A percentile compares a stretch with the other conserved stretches of the same genome.
These are phyloP conservation scores for Colletotrichum neosansevieriae DNA, from an alignment of 2,329 filamentous ascomycete species.

Conservation along the genomic window DNA sequence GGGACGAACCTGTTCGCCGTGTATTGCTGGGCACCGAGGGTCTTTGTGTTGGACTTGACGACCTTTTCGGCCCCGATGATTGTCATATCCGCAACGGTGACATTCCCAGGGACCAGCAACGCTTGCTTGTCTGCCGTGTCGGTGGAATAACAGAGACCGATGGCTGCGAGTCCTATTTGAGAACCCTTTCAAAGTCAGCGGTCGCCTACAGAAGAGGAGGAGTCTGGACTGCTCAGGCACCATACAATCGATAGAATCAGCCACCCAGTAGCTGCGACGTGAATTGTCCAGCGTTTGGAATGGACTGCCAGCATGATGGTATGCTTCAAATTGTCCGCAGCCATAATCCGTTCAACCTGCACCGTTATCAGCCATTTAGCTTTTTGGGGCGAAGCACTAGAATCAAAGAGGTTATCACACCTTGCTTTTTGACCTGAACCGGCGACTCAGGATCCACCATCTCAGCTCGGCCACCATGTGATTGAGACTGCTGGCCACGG, in stretches of 20 bases:
- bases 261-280: constrained; percentile 47
- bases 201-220: not conserved
- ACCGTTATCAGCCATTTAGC: not conserved
- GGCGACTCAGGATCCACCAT: constrained; percentile 58
- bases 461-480: constrained; percentile 57
- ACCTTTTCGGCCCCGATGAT: constrained; percentile 48
- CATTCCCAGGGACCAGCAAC: constrained; percentile 49
- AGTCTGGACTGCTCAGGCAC: no score
- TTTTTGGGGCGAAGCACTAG: not conserved
- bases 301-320: constrained; percentile 46
- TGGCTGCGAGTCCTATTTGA: constrained; percentile 56
- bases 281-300: constrained; percentile 45
- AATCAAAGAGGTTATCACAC: constrained; percentile 36
- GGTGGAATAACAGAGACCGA: constrained; percentile 57
- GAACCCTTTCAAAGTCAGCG: constrained; percentile 47
- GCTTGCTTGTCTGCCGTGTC: constrained; percentile 51
- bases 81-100: constrained; percentile 53
- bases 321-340: constrained; percentile 48
- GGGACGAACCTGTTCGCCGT: constrained; percentile 53
- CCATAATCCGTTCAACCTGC: constrained; percentile 47
- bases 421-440: constrained; percentile 53
- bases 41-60: constrained; percentile 43
- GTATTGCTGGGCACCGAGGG: constrained; percentile 52
- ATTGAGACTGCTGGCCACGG: constrained; percentile 57
- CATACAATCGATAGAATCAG: constrained; percentile 48